A percentile compares a stretch with the other conserved stretches of the same genome.
Evolutionary conservation across 768 basidiomycete species (phyloP).

Genomic region (Krasilnikovozyma curviuscula): DNA sequence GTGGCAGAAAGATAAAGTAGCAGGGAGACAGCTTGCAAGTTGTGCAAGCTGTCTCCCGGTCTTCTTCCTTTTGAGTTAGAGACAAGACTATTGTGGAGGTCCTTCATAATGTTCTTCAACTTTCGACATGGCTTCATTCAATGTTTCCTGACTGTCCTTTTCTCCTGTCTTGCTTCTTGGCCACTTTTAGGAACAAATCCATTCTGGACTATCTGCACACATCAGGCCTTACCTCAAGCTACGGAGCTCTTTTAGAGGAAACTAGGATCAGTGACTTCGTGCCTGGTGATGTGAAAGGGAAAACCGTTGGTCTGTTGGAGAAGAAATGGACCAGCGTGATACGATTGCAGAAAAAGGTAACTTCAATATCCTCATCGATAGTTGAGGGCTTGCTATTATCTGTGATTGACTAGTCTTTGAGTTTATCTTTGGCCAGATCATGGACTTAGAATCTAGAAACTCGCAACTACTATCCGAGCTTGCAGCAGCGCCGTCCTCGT

Average conservation of each 20-base stretch:
- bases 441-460: slow-evolving; percentile 73
- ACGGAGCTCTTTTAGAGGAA: slow-evolving; percentile 23
- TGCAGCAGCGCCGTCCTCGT: slow-evolving; percentile 32
- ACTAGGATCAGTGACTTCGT: slow-evolving; percentile 22
- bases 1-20: no score
- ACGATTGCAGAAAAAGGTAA: slow-evolving; percentile 80
- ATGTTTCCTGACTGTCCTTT: background rate
- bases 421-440: slow-evolving; percentile 40
- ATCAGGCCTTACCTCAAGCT: slow-evolving; percentile 20
- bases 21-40: no score
- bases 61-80: background rate
- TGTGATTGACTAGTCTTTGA: background rate
- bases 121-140: background rate
- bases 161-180: background rate
- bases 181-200: slow-evolving; percentile 18
- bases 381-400: background rate
- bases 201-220: slow-evolving; percentile 27
- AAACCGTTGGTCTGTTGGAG: slow-evolving; percentile 68
- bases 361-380: background rate
- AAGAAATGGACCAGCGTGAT: slow-evolving; percentile 99
- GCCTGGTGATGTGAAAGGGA: slow-evolving; percentile 53
- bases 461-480: slow-evolving; percentile 63
- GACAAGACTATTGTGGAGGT: background rate
- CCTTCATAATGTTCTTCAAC: background rate
- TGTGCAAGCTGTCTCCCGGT: background rate